Percentiles rank a stretch among this genome's conserved stretches.
These are phyloP conservation scores for Mayamaea pseudoterrestris DNA, from an alignment of 108 stramenopile species.

Conservation along the genomic window DNA sequence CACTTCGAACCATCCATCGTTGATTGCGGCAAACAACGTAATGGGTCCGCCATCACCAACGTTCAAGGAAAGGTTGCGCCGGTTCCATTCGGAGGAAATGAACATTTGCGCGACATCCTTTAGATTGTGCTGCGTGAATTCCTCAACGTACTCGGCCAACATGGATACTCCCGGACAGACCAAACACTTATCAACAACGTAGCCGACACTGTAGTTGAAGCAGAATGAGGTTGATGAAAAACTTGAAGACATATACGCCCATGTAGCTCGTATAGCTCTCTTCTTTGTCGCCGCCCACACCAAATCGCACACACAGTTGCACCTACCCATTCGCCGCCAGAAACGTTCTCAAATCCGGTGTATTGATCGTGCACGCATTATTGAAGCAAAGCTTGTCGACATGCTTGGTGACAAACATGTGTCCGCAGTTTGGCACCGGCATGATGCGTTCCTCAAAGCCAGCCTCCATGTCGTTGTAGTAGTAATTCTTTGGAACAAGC, in stretches of 20 bases:
- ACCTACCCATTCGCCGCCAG: constrained; percentile 8
- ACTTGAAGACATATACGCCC: too few species aligned
- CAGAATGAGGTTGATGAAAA: too few species aligned
- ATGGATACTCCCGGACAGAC: constrained; percentile 7
- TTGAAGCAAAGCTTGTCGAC: constrained; percentile 7
- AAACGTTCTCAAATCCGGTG: background rate
- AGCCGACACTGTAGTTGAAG: constrained; percentile 4
- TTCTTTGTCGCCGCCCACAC: too few species aligned
- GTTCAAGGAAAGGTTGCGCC: constrained; percentile 6
- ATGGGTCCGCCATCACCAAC: constrained; percentile 5
- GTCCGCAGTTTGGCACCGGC: constrained; percentile 2
- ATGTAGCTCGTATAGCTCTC: too few species aligned
- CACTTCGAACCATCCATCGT: constrained; percentile 4
- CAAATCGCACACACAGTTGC: too few species aligned
- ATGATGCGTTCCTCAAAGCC: constrained; percentile 1
- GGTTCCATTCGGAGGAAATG: constrained; percentile 11
- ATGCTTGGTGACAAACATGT: constrained; percentile 9
- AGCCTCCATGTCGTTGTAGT: background rate
- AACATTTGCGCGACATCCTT: constrained; percentile 6
- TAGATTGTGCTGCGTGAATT: constrained; percentile 1
- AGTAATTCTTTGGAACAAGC: constrained; percentile 3
- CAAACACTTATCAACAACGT: constrained; percentile 9
- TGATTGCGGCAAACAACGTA: constrained; percentile 7
- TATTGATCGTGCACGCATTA: constrained; percentile 1
- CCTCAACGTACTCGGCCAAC: constrained; percentile 2